phyloP scores from a whole-genome alignment of 75 land plant genomes.

The Pseudotsuga menziesii region DNA sequence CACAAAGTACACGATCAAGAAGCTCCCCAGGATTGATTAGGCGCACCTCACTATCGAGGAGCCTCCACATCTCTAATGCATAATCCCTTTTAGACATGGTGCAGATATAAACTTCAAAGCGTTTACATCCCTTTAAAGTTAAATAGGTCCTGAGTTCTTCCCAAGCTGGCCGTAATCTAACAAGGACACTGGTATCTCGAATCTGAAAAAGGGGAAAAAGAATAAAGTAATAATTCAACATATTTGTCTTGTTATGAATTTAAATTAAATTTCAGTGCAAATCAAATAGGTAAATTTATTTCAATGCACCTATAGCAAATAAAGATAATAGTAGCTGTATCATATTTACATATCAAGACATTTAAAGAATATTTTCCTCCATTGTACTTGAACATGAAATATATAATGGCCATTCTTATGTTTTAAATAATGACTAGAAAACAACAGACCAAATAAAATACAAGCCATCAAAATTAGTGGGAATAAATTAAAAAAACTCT shows the following conservation, averaged over 20 bases:
- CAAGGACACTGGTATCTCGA: constrained; percentile 54
- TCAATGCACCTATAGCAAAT: not conserved
- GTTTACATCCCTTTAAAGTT: constrained; percentile 41
- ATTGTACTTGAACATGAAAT: no score
- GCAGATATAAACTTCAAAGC: constrained; percentile 56
- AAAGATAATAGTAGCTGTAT: no score
- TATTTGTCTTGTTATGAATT: not conserved
- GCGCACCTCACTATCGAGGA: constrained; percentile 52
- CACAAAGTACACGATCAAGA: constrained; percentile 46
- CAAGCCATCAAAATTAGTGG: no score
- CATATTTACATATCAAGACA: no score
- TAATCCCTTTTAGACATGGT: constrained; percentile 61
- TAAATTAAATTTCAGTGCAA: not conserved
- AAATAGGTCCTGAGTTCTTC: constrained; percentile 50
- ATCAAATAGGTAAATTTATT: not conserved
- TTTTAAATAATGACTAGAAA: no score
- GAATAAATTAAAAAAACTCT: no score
- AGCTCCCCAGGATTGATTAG: constrained; percentile 34
- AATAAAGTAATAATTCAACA: not conserved
- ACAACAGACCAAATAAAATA: no score
- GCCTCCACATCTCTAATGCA: constrained; percentile 60
- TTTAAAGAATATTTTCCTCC: no score
- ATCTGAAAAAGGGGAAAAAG: constrained; percentile 20
- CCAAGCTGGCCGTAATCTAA: constrained; percentile 50
- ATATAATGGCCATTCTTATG: no score